Conservation (phyloP, 352 stramenopile species). For the Phytophthora sojae region DNA sequence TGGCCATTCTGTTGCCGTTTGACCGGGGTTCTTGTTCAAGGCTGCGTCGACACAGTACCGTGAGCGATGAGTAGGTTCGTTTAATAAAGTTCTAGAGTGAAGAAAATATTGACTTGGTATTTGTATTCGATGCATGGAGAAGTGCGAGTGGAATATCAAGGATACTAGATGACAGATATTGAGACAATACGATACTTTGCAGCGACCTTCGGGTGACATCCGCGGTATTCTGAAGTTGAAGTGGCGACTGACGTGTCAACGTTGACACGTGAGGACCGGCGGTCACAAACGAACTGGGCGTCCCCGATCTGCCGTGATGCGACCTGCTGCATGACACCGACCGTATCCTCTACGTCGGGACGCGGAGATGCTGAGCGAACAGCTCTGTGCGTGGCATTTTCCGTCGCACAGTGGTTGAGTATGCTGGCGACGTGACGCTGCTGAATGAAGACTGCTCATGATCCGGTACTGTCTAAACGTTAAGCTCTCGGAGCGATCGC, state of each 20-base stretch:
- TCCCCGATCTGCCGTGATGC: not conserved
- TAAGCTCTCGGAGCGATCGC: no score
- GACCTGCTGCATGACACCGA: no score
- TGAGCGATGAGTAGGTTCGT: not conserved
- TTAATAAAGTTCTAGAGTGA: not conserved
- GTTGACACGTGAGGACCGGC: not conserved
- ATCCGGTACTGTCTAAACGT: no score
- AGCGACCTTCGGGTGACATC: not conserved
- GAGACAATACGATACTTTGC: not conserved
- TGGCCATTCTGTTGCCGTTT: conserved; percentile 22
- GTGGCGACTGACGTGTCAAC: conserved; percentile 1
- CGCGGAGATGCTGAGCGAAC: not conserved
- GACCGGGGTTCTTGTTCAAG: not conserved
- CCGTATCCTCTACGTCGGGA: not conserved
- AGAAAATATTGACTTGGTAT: not conserved
- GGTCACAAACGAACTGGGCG: not conserved
- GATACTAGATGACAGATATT: not conserved
- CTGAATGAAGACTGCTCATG: no score
- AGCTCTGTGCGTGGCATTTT: not conserved
- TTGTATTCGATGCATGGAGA: not conserved
- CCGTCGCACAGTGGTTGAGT: no score
- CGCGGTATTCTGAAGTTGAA: conserved; percentile 4
- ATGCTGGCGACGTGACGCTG: no score
- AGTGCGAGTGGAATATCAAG: not conserved
- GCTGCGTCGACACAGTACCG: not conserved